Evolutionary conservation across 1,284 basidiomycete genomes (phyloP), one percentile per base, ranked within the genome.

Genomic region (Ceraceosorus guamensis): DNA sequence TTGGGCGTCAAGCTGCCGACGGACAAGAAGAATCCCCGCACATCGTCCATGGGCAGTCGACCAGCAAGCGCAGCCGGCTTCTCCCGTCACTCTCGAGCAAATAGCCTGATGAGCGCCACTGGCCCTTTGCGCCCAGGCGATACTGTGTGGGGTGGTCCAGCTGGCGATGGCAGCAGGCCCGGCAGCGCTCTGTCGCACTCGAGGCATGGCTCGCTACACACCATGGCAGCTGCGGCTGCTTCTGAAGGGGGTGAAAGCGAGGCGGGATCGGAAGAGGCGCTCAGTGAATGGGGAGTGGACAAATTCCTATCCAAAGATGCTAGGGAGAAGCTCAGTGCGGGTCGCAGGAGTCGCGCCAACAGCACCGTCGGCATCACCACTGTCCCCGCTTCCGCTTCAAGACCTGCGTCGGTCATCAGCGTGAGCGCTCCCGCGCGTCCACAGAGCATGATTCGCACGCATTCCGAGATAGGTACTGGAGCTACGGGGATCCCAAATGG

Each of bases 231-330:
- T 10, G 55, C 14, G 4, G 53, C n/a, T 11, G 50, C 45, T 2
- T 49, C 46, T 33, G 56, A 59, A 3, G 57, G 59, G n/a, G 44
- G 8, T 5, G 31, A 37, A 6, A 14, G 35, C 45, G 52, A 33
- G 24, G 56, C 44, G 8, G 51, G 50, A n/a, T 53, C n/a, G 16
- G 62, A 51, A 7, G 60, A 65, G 13, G 67, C 53, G 0, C 57
- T 71, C 34, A 61, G 55, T 46, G 65, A 60, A 4, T 71, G 69
- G 69, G 68, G 68, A 0, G 62, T 71, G 33, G 69, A 71, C 48
- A 71, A 70, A 52, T 71, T 70, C 48, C 61, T 71, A 39, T 64
- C 58, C 51, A 59, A 55, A 37, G 68, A 69, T 14, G 65, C 63
- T 32, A 51, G 57, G 31, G 65, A 67, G 4, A 54, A 55, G 13